Evolutionary conservation across 225 moss, liverwort and hornwort species (phyloP).

Genomic region (Pleurozium schreberi): DNA sequence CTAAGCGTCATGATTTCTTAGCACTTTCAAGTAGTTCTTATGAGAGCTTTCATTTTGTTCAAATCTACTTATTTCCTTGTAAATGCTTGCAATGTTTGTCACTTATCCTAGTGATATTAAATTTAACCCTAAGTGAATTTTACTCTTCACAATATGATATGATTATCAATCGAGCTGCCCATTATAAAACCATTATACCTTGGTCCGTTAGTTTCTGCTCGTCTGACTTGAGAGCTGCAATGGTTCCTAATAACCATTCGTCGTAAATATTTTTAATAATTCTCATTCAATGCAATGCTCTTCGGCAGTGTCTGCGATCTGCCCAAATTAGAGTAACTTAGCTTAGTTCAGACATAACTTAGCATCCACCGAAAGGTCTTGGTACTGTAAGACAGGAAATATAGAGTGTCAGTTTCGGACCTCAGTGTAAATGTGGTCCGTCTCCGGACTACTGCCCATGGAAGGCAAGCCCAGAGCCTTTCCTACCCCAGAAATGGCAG

Average conservation of each 20-base stretch:
- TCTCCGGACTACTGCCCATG: constrained; percentile 33
- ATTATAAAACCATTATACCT: neutral
- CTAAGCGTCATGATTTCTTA: neutral
- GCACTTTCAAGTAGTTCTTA: neutral
- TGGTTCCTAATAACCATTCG: neutral
- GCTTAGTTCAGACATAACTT: neutral
- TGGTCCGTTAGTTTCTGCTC: neutral
- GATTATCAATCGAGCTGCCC: neutral
- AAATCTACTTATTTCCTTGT: neutral
- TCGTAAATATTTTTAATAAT: neutral
- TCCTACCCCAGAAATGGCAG: constrained; percentile 36
- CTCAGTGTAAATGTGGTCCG: constrained; percentile 70
- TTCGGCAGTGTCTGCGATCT: neutral
- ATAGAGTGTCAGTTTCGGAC: neutral
- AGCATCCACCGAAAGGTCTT: neutral
- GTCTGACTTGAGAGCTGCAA: neutral
- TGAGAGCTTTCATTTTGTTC: neutral
- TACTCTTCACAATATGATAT: neutral
- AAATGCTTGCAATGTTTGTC: neutral
- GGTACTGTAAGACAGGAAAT: neutral
- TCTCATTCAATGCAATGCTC: neutral
- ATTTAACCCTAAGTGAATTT: no score
- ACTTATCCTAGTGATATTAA: neutral
- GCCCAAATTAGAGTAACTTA: neutral
- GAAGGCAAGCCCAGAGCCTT: constrained; percentile 62